Percentiles rank a stretch among this genome's conserved stretches.
Evolutionary conservation across 352 stramenopile species (phyloP).

Genomic region (Pythium apleroticum): DNA sequence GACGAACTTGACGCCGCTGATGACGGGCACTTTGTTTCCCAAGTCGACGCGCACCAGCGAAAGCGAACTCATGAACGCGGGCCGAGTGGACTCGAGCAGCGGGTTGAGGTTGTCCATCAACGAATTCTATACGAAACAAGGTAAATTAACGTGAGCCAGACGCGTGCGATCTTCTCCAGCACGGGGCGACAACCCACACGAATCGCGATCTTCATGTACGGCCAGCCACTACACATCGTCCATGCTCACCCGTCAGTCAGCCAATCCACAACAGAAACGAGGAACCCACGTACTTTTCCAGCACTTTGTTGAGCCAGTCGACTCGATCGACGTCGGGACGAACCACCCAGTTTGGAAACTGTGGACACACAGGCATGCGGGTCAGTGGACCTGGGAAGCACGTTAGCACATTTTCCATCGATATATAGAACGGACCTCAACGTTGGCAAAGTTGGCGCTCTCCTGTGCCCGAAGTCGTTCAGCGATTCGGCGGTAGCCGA

Average conservation of each 20-base stretch:
- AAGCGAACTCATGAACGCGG: conserved; percentile 67
- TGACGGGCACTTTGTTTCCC: conserved; percentile 53
- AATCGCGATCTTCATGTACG: conserved; percentile 75
- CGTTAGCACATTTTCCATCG: too few species aligned
- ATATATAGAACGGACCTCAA: conserved; percentile 32
- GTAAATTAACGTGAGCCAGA: too few species aligned
- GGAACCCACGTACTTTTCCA: conserved; percentile 36
- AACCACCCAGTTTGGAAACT: conserved; percentile 58
- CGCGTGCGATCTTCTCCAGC: not conserved
- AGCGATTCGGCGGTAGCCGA: conserved; percentile 22
- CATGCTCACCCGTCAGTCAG: not conserved
- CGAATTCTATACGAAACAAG: conserved; percentile 46
- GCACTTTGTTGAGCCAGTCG: conserved; percentile 80
- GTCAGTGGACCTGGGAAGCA: too few species aligned
- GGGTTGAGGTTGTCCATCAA: conserved; percentile 61
- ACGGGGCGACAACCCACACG: conserved; percentile 32
- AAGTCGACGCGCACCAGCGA: conserved; percentile 60
- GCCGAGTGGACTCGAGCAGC: conserved; percentile 54
- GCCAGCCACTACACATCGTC: conserved; percentile 50
- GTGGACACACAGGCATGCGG: not conserved
- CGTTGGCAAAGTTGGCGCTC: conserved; percentile 32
- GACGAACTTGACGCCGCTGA: conserved; percentile 75
- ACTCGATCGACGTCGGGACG: conserved; percentile 69
- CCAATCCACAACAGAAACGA: not conserved
- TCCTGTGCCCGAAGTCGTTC: conserved; percentile 30